Conservation (phyloP, 2,329 filamentous ascomycete species). For the Myrmaecium sp. region DNA sequence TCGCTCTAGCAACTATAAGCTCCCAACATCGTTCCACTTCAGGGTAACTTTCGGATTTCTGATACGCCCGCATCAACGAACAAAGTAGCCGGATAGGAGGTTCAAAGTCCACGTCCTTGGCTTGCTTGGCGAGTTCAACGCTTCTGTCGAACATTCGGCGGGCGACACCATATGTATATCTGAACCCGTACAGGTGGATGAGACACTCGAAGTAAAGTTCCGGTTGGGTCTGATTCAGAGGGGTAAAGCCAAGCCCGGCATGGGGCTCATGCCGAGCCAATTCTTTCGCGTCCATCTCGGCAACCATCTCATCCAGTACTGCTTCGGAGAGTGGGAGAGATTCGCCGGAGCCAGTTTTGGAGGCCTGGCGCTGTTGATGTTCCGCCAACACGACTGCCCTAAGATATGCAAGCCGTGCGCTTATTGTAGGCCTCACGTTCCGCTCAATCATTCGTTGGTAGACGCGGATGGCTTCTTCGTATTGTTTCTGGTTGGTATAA, state of each 20-base stretch:
- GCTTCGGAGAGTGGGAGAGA: too few species aligned
- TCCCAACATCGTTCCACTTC: conserved; percentile 52
- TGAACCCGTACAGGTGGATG: conserved; percentile 36
- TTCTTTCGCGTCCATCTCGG: conserved; percentile 13
- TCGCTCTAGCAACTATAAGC: conserved; percentile 26
- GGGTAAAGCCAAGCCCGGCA: conserved; percentile 9
- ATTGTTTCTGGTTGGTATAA: conserved; percentile 23
- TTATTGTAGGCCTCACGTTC: conserved; percentile 23
- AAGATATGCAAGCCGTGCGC: conserved; percentile 25
- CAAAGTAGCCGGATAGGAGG: conserved; percentile 40
- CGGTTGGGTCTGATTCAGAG: conserved; percentile 26
- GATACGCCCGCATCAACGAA: conserved; percentile 51
- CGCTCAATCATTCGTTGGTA: conserved; percentile 26
- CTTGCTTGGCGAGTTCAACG: too few species aligned
- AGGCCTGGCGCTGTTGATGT: conserved; percentile 8
- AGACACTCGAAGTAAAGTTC: conserved; percentile 37
- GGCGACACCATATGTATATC: conserved; percentile 26
- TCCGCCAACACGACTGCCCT: conserved; percentile 12
- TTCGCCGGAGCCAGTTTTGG: too few species aligned
- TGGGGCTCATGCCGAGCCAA: conserved; percentile 13
- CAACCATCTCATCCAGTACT: conserved; percentile 12
- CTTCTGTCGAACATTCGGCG: conserved; percentile 15
- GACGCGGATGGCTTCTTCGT: conserved; percentile 32
- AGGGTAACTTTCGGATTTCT: conserved; percentile 38
- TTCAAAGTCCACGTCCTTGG: conserved; percentile 9